Base-by-base conservation (phyloP, 148 eudicot genomes). In the Oxyria digyna region DNA sequence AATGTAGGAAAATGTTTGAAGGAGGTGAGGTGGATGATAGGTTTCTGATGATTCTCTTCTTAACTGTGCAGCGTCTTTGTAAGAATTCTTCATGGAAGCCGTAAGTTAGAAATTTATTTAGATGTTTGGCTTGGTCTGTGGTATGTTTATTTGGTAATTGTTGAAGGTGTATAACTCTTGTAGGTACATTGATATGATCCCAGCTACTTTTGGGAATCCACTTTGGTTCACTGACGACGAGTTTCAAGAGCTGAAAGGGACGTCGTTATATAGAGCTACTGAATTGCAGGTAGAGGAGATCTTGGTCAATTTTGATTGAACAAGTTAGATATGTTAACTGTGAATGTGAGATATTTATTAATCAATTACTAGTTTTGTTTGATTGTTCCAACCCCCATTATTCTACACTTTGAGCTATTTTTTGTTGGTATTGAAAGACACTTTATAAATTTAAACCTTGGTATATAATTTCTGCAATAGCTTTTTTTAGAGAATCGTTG, bases 21-120 rank as follows among this genome's bases (percentile, higher is more conserved):
- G 92, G 82, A 78, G 98, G 92, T 29, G 92, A 87, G 71, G 96
- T 93, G 18, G 98, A 93, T 77, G 98, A 93, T 75, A 77, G 97
- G 76, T 85, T 89, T 49, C 77, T 93, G 86, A 85, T 93, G 78
- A 80, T 86, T 59, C 59, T 93, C 54, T 84, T 87, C 82, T 81
- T 90, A 68, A 90, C 83, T 2, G 77, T 93, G 75, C 95, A 93
- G 77, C 90, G 82, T 41, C 85, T 87, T 24, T 78, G 91, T 69
- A 83, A 84, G 73, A 87, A 81, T 70, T 93, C 98, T 33, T 74
- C 90, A 4, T 93, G 98, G 98, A 90, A 93, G 74, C 96, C 98
- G 98, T 93, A 90, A 62, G 97, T 85, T 52, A 57, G 63, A 42
- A 33, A 31, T 29, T 71, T 63, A 9, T 17, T n/a, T n/a, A 4